phyloP scores from a whole-genome alignment of 2,329 filamentous ascomycete species.

The Colletotrichum liriopes region DNA sequence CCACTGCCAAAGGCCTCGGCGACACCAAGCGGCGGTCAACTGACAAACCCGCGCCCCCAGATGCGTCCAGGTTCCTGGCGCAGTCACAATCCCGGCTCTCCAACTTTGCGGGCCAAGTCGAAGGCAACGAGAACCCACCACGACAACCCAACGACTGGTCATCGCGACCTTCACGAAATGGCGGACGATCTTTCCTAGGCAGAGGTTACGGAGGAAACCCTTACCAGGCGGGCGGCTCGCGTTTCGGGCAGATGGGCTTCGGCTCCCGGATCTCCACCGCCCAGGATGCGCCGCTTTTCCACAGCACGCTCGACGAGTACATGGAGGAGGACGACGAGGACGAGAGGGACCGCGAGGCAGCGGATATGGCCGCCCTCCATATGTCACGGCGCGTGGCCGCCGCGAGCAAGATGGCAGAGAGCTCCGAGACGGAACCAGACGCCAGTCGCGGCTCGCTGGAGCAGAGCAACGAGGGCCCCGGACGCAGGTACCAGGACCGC shows the following conservation, averaged over 20 bases:
- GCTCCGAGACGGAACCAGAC: conserved; percentile 85
- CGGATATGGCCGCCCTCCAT: conserved; percentile 94
- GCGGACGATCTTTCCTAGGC: conserved; percentile 61
- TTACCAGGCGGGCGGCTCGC: conserved; percentile 79
- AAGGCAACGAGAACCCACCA: conserved; percentile 56
- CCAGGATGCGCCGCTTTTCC: conserved; percentile 93
- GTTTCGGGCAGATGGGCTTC: conserved; percentile 82
- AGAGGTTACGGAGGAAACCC: conserved; percentile 77
- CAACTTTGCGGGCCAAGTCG: conserved; percentile 74
- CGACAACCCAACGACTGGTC: conserved; percentile 56
- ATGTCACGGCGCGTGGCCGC: conserved; percentile 91
- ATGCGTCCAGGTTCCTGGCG: conserved; percentile 95
- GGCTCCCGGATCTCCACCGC: conserved; percentile 80
- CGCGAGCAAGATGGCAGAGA: conserved; percentile 86
- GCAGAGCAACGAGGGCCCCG: conserved; percentile 66
- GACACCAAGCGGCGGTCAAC: conserved; percentile 19
- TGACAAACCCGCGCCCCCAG: conserved; percentile 63
- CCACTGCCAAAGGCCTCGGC: conserved; percentile 42
- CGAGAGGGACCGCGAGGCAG: conserved; percentile 90
- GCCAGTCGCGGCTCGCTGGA: conserved; percentile 71
- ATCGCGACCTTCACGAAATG: conserved; percentile 51
- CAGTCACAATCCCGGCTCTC: conserved; percentile 95
- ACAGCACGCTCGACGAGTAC: conserved; percentile 91
- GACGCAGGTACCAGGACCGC: conserved; percentile 62
- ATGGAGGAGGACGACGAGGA: conserved; percentile 94